Evolutionary conservation across 495 filamentous ascomycete species (phyloP).

Genomic region (Cryomyces minteri): DNA sequence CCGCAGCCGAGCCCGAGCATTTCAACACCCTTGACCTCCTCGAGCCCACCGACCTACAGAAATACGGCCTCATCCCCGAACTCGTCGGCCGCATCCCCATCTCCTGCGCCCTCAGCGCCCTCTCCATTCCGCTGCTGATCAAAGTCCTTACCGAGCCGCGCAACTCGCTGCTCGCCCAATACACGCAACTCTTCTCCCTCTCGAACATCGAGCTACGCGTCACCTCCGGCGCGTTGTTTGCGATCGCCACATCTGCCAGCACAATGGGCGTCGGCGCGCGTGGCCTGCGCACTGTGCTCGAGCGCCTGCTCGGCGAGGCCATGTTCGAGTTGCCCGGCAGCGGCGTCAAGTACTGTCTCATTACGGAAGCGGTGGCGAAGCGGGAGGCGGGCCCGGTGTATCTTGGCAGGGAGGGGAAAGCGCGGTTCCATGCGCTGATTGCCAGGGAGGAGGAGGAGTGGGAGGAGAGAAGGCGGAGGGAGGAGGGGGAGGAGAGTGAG

Average conservation of each 20-base stretch:
- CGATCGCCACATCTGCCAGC: conserved; percentile 55
- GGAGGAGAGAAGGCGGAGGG: conserved; percentile 26
- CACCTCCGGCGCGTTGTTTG: conserved; percentile 58
- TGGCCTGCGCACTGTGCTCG: conserved; percentile 76
- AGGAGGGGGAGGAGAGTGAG: conserved; percentile 12
- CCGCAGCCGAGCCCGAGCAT: conserved; percentile 3
- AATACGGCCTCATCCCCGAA: conserved; percentile 88
- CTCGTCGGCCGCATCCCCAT: conserved; percentile 82
- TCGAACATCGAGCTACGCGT: conserved; percentile 70
- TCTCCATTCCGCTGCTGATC: conserved; percentile 61
- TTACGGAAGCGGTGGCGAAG: conserved; percentile 56
- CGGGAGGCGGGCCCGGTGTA: conserved; percentile 43
- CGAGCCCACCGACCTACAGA: conserved; percentile 67
- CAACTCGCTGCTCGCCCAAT: conserved; percentile 73
- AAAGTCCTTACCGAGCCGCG: conserved; percentile 83
- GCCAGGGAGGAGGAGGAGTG: conserved; percentile 45
- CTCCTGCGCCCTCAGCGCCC: conserved; percentile 61
- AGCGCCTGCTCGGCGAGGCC: conserved; percentile 64
- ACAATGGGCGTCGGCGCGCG: conserved; percentile 74
- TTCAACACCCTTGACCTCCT: conserved; percentile 72
- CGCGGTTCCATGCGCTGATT: conserved; percentile 37
- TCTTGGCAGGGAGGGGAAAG: conserved; percentile 39
- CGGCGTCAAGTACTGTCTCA: conserved; percentile 36
- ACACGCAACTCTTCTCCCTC: conserved; percentile 66
- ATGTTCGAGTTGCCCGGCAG: conserved; percentile 80